Base-by-base conservation (phyloP, 805 yeast species). In the Candida loeiensis region DNA sequence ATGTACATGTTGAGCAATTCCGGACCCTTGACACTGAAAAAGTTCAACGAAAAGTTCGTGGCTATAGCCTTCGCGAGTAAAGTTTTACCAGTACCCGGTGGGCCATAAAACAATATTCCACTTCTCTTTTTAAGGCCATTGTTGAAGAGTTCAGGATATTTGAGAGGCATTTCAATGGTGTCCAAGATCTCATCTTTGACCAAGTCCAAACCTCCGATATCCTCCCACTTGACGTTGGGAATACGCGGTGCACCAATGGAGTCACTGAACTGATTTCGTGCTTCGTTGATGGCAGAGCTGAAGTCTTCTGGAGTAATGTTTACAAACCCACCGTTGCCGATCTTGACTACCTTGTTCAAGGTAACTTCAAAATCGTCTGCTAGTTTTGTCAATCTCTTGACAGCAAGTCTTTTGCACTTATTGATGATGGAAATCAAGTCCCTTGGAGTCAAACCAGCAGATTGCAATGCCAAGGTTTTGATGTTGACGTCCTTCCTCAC, bases 41-140 rank as follows among this genome's bases (percentile, higher is more conserved):
- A 93, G 60, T 93, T 93, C 46, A 93, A 71, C 3, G 96, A 85
- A 61, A 91, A 93, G 50, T 90, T 87, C 0, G 97, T 87, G 2
- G 99, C 99, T 50, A 93, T 93, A 0, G 98, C 98, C 60, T 93
- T 93, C 9, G 99, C 99, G 44, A 93, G 71, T 20, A 93, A 69
- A 0, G 99, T 93, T 58, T 93, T 93, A 51, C 99, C 99, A 0
- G 99, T 93, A 17, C 99, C 99, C 0, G 99, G 99, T 0, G 99
- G 99, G 0, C 99, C 99, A 64, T 93, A 93, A 59, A 93, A 89
- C 47, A 93, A 64, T 27, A 93, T 85, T 36, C 99, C 99, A 54
- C 95, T 82, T 61, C 99, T 75, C 58, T 91, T 91, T 60, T 93
- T 91, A 58, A 93, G 77, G 0, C 98, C 98, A 34, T 81, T 80